phyloP scores from a whole-genome alignment of 345 rosid species.

The Gossypium stocksii region DNA sequence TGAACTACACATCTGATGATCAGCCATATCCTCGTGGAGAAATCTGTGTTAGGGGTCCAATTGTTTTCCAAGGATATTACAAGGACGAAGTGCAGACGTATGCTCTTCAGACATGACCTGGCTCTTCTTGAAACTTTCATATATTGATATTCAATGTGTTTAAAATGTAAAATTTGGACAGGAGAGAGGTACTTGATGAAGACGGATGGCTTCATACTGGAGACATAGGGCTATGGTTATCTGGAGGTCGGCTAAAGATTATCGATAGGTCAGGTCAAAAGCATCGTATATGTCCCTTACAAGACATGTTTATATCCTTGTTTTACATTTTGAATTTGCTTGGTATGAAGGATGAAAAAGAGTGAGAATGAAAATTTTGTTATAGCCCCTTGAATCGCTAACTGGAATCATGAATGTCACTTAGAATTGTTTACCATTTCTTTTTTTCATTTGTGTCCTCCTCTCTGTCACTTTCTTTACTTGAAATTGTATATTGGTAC shows the following conservation, averaged over 20 bases:
- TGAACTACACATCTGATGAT: constrained; percentile 90
- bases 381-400: neutral
- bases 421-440: neutral
- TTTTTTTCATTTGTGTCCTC: neutral
- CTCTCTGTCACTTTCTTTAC: neutral
- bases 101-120: constrained; percentile 8
- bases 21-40: constrained; percentile 91
- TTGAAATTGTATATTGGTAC: constrained; percentile 17
- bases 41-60: constrained; percentile 97
- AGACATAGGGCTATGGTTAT: constrained; percentile 86
- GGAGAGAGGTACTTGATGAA: constrained; percentile 87
- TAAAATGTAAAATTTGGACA: constrained; percentile 29
- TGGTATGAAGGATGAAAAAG: too few relatives aligned
- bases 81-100: constrained; percentile 97
- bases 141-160: neutral
- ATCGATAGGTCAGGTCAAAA: constrained; percentile 64
- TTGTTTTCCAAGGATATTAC: constrained; percentile 69
- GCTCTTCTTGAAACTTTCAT: constrained; percentile 9
- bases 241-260: constrained; percentile 92
- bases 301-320: constrained; percentile 9
- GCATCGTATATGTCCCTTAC: neutral
- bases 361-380: neutral
- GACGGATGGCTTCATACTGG: constrained; percentile 98
- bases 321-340: neutral
- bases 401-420: neutral